Percentiles rank a stretch among this genome's conserved stretches.
Evolutionary conservation across 78 protist genomes (phyloP).

Genomic region (Dictyostelium brefeldianum): DNA sequence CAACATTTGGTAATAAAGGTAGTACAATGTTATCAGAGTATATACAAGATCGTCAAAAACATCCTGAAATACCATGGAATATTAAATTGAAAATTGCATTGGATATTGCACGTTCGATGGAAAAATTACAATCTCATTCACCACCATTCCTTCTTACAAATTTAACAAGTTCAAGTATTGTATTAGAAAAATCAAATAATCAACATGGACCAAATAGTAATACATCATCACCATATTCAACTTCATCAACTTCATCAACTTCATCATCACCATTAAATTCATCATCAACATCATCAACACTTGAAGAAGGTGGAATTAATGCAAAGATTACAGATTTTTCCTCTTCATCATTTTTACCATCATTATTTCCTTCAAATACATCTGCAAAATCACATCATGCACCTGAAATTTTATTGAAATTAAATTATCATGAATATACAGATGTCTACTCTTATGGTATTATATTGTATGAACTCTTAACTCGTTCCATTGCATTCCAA

Average conservation of each 20-base stretch:
- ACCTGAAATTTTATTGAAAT: conserved; percentile 53
- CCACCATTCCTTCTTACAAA: conserved; percentile 66
- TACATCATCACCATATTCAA: conserved; percentile 6
- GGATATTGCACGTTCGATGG: conserved; percentile 67
- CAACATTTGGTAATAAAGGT: conserved; percentile 55
- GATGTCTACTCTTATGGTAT: conserved; percentile 66
- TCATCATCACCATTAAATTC: conserved; percentile 57
- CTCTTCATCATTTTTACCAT: conserved; percentile 29
- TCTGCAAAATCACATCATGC: conserved; percentile 56
- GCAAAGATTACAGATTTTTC: conserved; percentile 56
- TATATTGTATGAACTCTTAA: conserved; percentile 45
- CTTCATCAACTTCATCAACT: conserved; percentile 38
- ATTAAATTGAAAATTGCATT: conserved; percentile 56
- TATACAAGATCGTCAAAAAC: conserved; percentile 60
- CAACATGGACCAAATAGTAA: not conserved
- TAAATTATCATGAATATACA: conserved; percentile 53
- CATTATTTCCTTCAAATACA: conserved; percentile 47
- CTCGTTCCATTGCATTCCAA: conserved; percentile 68
- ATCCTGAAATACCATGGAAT: conserved; percentile 71
- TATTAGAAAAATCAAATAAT: not conserved
- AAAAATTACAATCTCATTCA: conserved; percentile 16
- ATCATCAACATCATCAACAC: conserved; percentile 32
- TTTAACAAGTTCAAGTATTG: conserved; percentile 1
- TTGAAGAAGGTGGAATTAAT: conserved; percentile 40
- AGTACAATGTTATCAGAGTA: conserved; percentile 50